Evolutionary conservation across 202 grass and related monocot species (phyloP).

Genomic region (Eragrostis tef): DNA sequence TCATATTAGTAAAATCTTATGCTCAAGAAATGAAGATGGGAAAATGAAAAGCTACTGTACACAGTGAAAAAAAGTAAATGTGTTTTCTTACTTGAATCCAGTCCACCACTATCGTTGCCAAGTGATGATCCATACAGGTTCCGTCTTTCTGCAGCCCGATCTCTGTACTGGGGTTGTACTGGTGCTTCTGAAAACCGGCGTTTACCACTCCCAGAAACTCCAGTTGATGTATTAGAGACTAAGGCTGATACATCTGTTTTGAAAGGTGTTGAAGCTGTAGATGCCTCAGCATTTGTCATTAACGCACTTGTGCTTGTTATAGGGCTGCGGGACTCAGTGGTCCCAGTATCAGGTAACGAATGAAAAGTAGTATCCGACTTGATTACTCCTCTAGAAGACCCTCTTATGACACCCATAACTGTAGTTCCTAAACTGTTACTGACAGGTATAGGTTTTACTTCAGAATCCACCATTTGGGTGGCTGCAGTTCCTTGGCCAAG

Average conservation of each 20-base stretch:
- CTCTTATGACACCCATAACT: constrained; percentile 86
- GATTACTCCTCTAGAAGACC: constrained; percentile 76
- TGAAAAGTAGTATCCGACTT: constrained; percentile 68
- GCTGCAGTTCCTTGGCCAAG: constrained; percentile 47
- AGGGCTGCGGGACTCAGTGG: constrained; percentile 37
- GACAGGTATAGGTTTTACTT: constrained; percentile 64
- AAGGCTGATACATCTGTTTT: constrained; percentile 82
- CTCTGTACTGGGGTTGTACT: constrained; percentile 82
- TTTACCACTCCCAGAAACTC: constrained; percentile 67
- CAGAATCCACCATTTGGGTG: constrained; percentile 46
- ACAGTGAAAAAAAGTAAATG: constrained; percentile 20
- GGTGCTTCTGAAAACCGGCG: constrained; percentile 94
- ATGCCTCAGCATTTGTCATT: constrained; percentile 44
- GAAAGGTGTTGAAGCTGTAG: constrained; percentile 58
- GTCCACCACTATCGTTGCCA: constrained; percentile 48
- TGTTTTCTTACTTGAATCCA: constrained; percentile 78
- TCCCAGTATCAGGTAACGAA: constrained; percentile 47
- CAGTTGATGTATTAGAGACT: constrained; percentile 60
- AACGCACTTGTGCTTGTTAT: constrained; percentile 38
- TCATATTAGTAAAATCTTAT: neutral
- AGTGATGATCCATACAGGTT: constrained; percentile 76
- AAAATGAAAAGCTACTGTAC: constrained; percentile 21
- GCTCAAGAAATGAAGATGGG: constrained; percentile 5
- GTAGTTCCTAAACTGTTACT: constrained; percentile 73
- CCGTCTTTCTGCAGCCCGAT: constrained; percentile 94